These are phyloP conservation scores for Stachybotrys chartarum DNA, from an alignment of 2,329 filamentous ascomycete species.

Conservation along the genomic window DNA sequence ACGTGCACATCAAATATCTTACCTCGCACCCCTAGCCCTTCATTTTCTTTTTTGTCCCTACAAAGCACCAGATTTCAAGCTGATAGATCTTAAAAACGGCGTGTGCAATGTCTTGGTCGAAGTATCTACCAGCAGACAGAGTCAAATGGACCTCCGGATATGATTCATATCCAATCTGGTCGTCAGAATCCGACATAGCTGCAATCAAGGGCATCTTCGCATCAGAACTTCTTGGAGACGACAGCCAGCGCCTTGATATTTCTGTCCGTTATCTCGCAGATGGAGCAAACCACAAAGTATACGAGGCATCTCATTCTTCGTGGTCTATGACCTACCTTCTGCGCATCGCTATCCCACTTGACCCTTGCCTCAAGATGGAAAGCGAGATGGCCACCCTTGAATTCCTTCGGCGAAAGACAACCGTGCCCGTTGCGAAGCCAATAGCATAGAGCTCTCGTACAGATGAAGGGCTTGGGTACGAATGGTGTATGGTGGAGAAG, in stretches of 20 bases:
- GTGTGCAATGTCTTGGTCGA: background rate
- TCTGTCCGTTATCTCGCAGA: background rate
- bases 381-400: background rate
- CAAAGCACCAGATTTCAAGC: background rate
- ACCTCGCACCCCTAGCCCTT: too few species aligned
- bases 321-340: background rate
- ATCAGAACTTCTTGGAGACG: background rate
- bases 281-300: background rate
- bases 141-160: background rate
- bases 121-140: background rate
- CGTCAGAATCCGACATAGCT: background rate
- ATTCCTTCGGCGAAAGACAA: background rate
- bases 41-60: background rate
- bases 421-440: background rate
- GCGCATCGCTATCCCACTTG: background rate
- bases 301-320: background rate
- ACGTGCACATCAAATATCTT: too few species aligned
- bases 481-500: background rate
- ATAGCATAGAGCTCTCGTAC: background rate
- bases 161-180: background rate
- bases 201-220: background rate
- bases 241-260: background rate
- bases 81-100: background rate
- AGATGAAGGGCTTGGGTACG: background rate
- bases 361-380: background rate